Evolutionary conservation across 2,329 filamentous ascomycete genomes (phyloP).

Genomic region (Gaeumannomyces tritici): DNA sequence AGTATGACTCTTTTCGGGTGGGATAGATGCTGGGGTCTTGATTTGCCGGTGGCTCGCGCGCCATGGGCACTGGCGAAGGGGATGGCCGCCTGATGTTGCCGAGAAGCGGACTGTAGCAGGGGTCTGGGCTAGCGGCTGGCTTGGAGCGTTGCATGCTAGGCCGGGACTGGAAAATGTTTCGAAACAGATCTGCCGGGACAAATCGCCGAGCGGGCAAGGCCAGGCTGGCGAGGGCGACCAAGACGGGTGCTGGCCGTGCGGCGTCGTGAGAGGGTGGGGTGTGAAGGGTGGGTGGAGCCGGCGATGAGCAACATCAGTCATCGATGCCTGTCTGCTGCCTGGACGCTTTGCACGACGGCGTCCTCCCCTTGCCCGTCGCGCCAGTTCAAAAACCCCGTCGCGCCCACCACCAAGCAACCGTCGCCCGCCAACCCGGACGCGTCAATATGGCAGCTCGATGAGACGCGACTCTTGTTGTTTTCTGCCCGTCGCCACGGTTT

Average conservation of each 20-base stretch:
- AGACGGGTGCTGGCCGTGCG: no score
- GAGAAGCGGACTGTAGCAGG: background rate
- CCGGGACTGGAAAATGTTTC: background rate
- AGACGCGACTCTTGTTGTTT: background rate
- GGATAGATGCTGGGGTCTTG: background rate
- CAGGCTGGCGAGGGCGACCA: background rate
- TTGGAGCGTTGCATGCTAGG: background rate
- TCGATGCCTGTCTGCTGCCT: background rate
- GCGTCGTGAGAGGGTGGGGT: background rate
- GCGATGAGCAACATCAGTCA: background rate
- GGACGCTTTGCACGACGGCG: background rate
- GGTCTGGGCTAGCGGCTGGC: background rate
- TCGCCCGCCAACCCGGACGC: background rate
- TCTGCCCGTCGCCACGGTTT: background rate
- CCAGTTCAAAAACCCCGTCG: background rate
- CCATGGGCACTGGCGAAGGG: no score
- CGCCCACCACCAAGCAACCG: background rate
- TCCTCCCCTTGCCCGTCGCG: background rate
- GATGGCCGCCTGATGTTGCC: background rate
- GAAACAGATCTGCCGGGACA: background rate
- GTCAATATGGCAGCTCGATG: background rate
- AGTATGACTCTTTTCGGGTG: background rate
- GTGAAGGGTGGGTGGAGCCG: background rate
- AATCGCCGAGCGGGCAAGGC: background rate
- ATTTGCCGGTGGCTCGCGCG: background rate